Evolutionary conservation across 2,329 filamentous ascomycete species (phyloP).

Genomic region (Colletotrichum euphorbiae): DNA sequence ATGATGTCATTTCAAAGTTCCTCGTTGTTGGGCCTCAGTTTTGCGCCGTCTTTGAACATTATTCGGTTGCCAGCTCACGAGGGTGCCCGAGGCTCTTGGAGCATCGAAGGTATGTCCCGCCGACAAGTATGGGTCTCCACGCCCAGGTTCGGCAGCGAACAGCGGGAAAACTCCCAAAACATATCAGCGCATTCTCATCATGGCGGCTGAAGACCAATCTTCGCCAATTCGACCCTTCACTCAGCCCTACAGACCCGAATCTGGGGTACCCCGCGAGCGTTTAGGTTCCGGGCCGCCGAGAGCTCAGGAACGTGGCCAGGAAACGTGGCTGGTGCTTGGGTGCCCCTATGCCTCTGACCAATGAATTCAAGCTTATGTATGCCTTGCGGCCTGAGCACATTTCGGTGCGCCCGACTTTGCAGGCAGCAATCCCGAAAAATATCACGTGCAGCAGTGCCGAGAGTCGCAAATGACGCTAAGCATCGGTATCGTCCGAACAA

Average conservation of each 20-base stretch:
- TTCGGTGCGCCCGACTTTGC: constrained; percentile 22
- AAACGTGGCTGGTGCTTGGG: constrained; percentile 33
- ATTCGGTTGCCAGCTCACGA: constrained; percentile 23
- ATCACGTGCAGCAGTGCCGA: constrained; percentile 34
- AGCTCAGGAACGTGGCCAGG: constrained; percentile 37
- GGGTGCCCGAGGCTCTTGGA: not conserved
- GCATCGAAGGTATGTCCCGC: not conserved
- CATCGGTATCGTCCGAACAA: constrained; percentile 41
- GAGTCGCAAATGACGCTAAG: constrained; percentile 36
- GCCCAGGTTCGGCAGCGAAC: not conserved
- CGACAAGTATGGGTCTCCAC: not conserved
- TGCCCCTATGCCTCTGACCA: not conserved
- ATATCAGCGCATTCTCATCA: not conserved
- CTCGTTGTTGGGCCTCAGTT: constrained; percentile 14
- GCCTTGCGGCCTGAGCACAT: constrained; percentile 30
- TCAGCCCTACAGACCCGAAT: constrained; percentile 40
- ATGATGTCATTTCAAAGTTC: constrained; percentile 36
- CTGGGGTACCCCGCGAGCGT: constrained; percentile 39
- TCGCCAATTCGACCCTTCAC: constrained; percentile 31
- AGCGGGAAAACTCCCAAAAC: constrained; percentile 5
- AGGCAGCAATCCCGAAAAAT: constrained; percentile 19
- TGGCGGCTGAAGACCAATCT: constrained; percentile 29
- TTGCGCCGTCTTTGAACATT: constrained; percentile 11
- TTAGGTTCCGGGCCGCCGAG: constrained; percentile 32
- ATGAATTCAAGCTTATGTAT: not conserved